These are phyloP conservation scores for Mycena haematopus DNA, from an alignment of 768 basidiomycete genomes.

Conservation along the genomic window DNA sequence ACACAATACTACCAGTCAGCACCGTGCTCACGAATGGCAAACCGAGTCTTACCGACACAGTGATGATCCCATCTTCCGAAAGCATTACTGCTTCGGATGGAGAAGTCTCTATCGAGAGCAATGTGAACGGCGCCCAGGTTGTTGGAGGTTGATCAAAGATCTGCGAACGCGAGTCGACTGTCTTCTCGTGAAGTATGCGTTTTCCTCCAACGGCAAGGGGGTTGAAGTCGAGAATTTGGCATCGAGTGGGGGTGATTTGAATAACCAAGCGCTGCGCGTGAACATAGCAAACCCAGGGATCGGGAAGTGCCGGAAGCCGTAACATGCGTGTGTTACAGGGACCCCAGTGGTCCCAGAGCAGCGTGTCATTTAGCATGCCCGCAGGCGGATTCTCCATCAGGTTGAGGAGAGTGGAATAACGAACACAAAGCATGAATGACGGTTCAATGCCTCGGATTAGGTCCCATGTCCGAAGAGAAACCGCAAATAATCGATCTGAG, in stretches of 20 bases:
- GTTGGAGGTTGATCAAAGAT: conserved; percentile 33
- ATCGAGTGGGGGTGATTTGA: conserved; percentile 31
- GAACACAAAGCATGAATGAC: conserved; percentile 38
- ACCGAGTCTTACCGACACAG: conserved; percentile 37
- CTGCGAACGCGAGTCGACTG: conserved; percentile 18
- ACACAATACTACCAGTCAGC: not conserved
- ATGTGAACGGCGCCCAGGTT: conserved; percentile 37
- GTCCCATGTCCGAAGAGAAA: conserved; percentile 28
- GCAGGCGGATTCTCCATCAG: conserved; percentile 30
- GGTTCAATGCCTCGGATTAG: conserved; percentile 3
- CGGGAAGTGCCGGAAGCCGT: conserved; percentile 33
- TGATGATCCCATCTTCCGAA: conserved; percentile 41
- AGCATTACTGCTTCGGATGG: conserved; percentile 39
- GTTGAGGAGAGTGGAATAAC: conserved; percentile 37
- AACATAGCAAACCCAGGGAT: conserved; percentile 44
- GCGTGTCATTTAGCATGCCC: too few species aligned
- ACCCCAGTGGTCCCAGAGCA: conserved; percentile 43
- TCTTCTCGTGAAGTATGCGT: conserved; percentile 29
- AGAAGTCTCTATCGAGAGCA: conserved; percentile 21
- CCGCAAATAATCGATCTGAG: conserved; percentile 40
- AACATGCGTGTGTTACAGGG: conserved; percentile 39
- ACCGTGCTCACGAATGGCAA: not conserved
- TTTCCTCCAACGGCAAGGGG: conserved; percentile 30
- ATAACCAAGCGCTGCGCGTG: conserved; percentile 41
- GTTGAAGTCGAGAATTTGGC: conserved; percentile 43